phyloP scores from a whole-genome alignment of 441 rosid species.

The Populus hybrid region DNA sequence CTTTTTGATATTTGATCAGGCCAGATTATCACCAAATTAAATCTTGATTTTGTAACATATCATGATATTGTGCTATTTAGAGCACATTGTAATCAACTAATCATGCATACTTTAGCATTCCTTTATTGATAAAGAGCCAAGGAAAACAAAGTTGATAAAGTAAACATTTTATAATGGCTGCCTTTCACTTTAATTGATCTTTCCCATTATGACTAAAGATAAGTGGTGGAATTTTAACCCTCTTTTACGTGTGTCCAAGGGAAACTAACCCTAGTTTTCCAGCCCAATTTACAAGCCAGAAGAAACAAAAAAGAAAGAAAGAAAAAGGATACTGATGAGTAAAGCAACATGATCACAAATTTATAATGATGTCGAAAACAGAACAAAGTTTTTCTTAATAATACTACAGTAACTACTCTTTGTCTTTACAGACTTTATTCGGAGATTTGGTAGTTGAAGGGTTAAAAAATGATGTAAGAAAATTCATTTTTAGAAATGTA shows the following conservation, averaged over 20 bases:
- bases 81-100: background rate
- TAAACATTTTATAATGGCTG: background rate
- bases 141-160: background rate
- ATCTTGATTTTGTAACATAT: too few species aligned
- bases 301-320: background rate
- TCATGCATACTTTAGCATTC: background rate
- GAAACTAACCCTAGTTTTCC: slow-evolving; percentile 4
- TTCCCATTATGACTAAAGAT: slow-evolving; percentile 2
- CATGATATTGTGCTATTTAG: too few species aligned
- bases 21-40: too few species aligned
- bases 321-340: background rate
- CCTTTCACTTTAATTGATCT: background rate
- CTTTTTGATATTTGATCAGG: too few species aligned
- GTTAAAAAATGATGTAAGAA: background rate
- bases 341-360: slow-evolving; percentile 5
- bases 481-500: background rate
- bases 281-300: background rate
- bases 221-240: background rate
- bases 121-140: background rate
- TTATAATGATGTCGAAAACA: background rate
- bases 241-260: background rate
- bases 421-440: background rate
- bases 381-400: background rate
- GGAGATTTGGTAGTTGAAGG: slow-evolving; percentile 13
- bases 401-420: background rate